Evolutionary conservation across 2,329 filamentous ascomycete species (phyloP), one percentile per base, ranked within the genome.

Genomic region (Fusarium lyarnte): DNA sequence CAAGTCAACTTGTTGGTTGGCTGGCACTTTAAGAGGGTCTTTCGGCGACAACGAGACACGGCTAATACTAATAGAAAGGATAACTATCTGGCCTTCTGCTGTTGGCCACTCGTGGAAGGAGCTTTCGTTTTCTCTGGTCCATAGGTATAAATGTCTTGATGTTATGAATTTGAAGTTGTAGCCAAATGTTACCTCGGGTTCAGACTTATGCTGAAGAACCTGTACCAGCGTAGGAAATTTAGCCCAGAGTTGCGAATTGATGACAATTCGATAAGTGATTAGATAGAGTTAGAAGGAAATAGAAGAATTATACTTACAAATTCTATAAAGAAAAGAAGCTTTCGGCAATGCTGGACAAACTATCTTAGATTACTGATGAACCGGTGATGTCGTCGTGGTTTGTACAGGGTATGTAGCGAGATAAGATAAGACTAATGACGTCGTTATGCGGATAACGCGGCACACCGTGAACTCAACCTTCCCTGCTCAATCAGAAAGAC

Each of bases 401-500:
- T 27, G 27, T 27, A 27, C 27, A 27, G 27, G 27, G 27, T 27
- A 27, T 27, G 27, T n/a, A n/a, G n/a, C n/a, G n/a, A n/a, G n/a
- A 52, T 27, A 52, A 52, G 49, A 53, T 29, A 53, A 53, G 19
- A 1, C 23, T 1, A 0, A 39, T 53, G 49, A 53, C 49, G 49
- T 53, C 23, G 49, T 13, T n/a, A 10, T 27, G 19, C 49, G 49
- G 33, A 53, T 53, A 27, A 29, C 19, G 3, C 49, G 33, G 49
- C 49, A 39, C 12, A 8, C 5, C 9, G 13, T 17, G 10, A 53
- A 7, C 5, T n/a, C 2, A 13, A 39, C 13, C 6, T 12, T 29
- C 1, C 23, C 19, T 2, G 8, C 13, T n/a, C 8, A 0, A 1
- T 5, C 19, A 5, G 23, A 0, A 35, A 5, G 49, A 29, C 23